phyloP scores from a whole-genome alignment of 2,329 filamentous ascomycete species.

The Alternaria ethzedia region DNA sequence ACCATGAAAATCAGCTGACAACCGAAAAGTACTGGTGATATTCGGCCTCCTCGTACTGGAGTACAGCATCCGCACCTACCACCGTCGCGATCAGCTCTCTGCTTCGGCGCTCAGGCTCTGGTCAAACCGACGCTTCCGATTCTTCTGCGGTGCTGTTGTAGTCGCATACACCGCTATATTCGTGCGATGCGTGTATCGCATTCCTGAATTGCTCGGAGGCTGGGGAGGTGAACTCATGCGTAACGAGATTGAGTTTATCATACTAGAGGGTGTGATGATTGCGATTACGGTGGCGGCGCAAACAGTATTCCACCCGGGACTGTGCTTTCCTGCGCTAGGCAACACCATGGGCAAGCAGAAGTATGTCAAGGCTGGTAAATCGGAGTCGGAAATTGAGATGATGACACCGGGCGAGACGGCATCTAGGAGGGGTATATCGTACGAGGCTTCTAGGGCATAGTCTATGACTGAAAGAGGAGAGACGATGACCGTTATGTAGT shows the following conservation, averaged over 20 bases:
- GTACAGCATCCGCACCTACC: constrained; percentile 34
- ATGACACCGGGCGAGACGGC: background rate
- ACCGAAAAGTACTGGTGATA: constrained; percentile 45
- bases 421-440: background rate
- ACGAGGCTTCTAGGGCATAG: background rate
- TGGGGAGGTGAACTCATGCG: constrained; percentile 54
- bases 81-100: constrained; percentile 20
- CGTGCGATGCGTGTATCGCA: constrained; percentile 55
- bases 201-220: constrained; percentile 54
- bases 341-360: constrained; percentile 15
- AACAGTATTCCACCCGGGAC: constrained; percentile 55
- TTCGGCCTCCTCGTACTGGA: constrained; percentile 53
- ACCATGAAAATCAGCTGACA: constrained; percentile 1
- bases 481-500: background rate
- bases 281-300: constrained; percentile 51
- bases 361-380: background rate
- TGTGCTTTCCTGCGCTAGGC: constrained; percentile 32
- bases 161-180: constrained; percentile 54
- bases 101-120: constrained; percentile 16
- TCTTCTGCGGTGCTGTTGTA: constrained; percentile 37
- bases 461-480: background rate
- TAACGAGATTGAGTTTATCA: constrained; percentile 55
- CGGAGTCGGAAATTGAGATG: constrained; percentile 12
- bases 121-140: constrained; percentile 18
- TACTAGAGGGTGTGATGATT: constrained; percentile 60